Base-by-base conservation (phyloP, 768 basidiomycete species). In the Roridomyces roridus region DNA sequence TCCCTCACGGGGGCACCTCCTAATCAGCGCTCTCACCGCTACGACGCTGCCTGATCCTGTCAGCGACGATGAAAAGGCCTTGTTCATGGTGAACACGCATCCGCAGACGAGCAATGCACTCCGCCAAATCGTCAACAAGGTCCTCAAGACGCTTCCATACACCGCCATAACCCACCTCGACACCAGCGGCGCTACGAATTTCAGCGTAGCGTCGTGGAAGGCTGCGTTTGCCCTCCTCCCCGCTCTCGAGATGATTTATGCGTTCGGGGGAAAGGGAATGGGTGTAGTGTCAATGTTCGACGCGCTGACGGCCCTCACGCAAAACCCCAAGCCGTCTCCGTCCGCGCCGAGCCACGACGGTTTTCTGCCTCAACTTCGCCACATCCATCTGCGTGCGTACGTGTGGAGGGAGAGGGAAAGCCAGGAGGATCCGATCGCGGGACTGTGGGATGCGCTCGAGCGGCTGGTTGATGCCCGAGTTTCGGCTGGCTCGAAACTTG, bases 111-210 rank as follows among this genome's bases (percentile, higher is more conserved):
- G 36, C 7, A 0, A 21, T 15, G n/a, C 21, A 2, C 51, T 53
- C 8, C 43, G 51, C 24, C 29, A 37, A 6, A 45, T 53, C n/a
- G 28, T 53, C 42, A 28, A 20, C 25, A 53, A 45, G 18, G 18
- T 53, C 6, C n/a, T 53, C 2, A 45, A 53, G 6, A 25, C 35
- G n/a, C 24, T 53, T 11, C 51, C 51, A 3, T 25, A 23, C 43
- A 10, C 15, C 24, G 14, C 17, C 3, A 53, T 53, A 31, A 53
- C 51, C 2, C 43, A 53, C 35, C 43, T 53, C 25, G 51, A 53
- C 51, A 8, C 9, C 6, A 35, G 34, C 18, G 4, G 4, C 12
- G 35, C 35, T 15, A 26, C 43, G 24, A 14, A 35, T 5, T 17
- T 45, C 24, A 37, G 31, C 17, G 35, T 26, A 6, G 8, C 24